These are phyloP conservation scores for Beauveria sp. DNA, from an alignment of 2,329 filamentous ascomycete genomes.

Conservation along the genomic window DNA sequence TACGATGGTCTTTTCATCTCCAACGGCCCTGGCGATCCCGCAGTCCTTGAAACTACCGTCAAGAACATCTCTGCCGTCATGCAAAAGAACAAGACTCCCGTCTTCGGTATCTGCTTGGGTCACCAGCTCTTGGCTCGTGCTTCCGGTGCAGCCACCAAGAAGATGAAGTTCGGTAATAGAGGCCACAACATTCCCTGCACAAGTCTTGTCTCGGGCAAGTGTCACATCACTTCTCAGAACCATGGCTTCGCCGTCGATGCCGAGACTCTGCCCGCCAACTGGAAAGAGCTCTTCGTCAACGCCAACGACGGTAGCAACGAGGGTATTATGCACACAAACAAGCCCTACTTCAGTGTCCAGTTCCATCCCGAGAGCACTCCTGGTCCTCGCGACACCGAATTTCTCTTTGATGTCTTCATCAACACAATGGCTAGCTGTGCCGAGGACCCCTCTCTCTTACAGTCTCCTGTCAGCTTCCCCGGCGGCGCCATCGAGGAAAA, in stretches of 20 bases:
- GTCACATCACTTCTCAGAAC: slow-evolving; percentile 98
- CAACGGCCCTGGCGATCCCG: slow-evolving; percentile 93
- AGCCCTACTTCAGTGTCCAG: slow-evolving; percentile 97
- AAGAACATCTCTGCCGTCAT: slow-evolving; percentile 71
- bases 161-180: slow-evolving; percentile 99
- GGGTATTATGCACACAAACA: slow-evolving; percentile 79
- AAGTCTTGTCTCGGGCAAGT: slow-evolving; percentile 88
- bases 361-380: slow-evolving; percentile 98
- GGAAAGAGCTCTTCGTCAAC: slow-evolving; percentile 95
- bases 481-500: slow-evolving; percentile 78
- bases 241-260: slow-evolving; percentile 93
- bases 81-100: slow-evolving; percentile 70
- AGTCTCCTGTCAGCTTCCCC: slow-evolving; percentile 74
- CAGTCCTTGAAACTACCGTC: slow-evolving; percentile 72
- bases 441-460: slow-evolving; percentile 57
- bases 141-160: slow-evolving; percentile 74
- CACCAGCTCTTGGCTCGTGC: slow-evolving; percentile 89
- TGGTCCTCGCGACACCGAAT: slow-evolving; percentile 91
- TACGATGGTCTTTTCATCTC: slow-evolving; percentile 98
- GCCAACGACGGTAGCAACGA: slow-evolving; percentile 98
- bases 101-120: slow-evolving; percentile 94
- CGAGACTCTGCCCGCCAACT: slow-evolving; percentile 63
- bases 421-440: slow-evolving; percentile 69
- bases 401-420: slow-evolving; percentile 95
- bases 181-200: slow-evolving; percentile 98